phyloP scores from a whole-genome alignment of 2,329 filamentous ascomycete genomes.

The Dothistroma pini region DNA sequence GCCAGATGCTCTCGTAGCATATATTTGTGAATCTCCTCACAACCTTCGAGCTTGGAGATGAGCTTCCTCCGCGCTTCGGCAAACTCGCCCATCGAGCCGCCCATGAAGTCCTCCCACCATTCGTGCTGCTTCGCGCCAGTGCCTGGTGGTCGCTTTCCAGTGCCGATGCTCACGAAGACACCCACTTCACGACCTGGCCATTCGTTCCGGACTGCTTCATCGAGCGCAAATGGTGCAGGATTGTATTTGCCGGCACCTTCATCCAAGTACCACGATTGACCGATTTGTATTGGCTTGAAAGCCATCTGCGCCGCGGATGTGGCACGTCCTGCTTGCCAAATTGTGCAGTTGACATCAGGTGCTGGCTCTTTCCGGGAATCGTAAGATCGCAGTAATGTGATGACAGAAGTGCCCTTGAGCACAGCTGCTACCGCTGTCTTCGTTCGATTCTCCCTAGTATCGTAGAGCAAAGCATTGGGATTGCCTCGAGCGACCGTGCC shows the following conservation, averaged over 20 bases:
- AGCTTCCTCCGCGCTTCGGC: conserved; percentile 81
- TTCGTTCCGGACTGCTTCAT: conserved; percentile 88
- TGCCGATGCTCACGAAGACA: conserved; percentile 91
- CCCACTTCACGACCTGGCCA: conserved; percentile 93
- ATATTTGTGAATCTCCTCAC: conserved; percentile 81
- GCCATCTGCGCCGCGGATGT: conserved; percentile 86
- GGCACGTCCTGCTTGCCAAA: conserved; percentile 96
- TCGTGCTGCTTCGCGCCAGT: conserved; percentile 65
- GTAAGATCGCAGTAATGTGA: conserved; percentile 78
- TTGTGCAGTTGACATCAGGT: conserved; percentile 87
- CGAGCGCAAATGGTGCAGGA: conserved; percentile 76
- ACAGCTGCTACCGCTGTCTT: conserved; percentile 81
- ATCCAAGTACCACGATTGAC: conserved; percentile 90
- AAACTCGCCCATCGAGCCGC: conserved; percentile 72
- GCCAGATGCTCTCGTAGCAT: conserved; percentile 77
- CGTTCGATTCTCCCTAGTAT: conserved; percentile 70
- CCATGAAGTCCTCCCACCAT: conserved; percentile 88
- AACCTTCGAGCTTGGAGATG: conserved; percentile 91
- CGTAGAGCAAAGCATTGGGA: conserved; percentile 82
- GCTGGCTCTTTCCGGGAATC: conserved; percentile 89
- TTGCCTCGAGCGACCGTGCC: conserved; percentile 65
- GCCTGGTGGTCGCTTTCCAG: conserved; percentile 75
- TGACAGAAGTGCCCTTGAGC: conserved; percentile 74
- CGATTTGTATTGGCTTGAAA: conserved; percentile 93
- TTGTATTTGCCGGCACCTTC: conserved; percentile 92